These are phyloP conservation scores for Plectosphaerella sp. DNA, from an alignment of 2,329 filamentous ascomycete species.

Conservation along the genomic window DNA sequence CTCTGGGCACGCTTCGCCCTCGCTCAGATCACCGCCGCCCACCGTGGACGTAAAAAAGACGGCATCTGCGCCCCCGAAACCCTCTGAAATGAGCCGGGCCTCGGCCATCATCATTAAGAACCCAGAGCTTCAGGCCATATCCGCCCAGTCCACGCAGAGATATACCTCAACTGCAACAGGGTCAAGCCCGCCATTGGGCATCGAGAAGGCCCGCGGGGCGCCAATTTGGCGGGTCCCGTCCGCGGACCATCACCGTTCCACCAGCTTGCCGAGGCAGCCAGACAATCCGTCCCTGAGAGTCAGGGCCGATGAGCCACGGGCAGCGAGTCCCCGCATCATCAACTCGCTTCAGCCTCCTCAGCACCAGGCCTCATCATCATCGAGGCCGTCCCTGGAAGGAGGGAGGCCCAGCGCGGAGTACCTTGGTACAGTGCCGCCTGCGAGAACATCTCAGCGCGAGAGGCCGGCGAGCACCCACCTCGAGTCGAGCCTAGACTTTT, in stretches of 20 bases:
- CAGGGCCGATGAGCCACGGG: constrained; percentile 19
- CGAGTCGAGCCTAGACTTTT: constrained; percentile 75
- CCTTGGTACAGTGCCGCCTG: constrained; percentile 37
- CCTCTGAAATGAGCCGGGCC: constrained; percentile 51
- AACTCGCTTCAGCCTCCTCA: constrained; percentile 20
- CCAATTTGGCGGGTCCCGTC: constrained; percentile 13
- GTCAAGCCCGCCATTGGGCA: constrained; percentile 55
- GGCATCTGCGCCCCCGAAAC: constrained; percentile 34
- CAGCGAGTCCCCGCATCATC: constrained; percentile 14
- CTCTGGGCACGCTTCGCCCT: neutral
- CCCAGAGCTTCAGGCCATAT: constrained; percentile 56
- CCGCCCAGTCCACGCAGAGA: constrained; percentile 35
- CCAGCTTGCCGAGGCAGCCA: constrained; percentile 20
- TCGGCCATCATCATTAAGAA: constrained; percentile 60
- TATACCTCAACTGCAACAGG: constrained; percentile 69
- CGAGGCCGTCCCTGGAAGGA: constrained; percentile 67
- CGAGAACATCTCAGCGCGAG: constrained; percentile 51
- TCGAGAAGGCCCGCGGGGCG: constrained; percentile 40
- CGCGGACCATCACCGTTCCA: constrained; percentile 18
- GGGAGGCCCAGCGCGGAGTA: constrained; percentile 62
- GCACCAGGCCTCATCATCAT: constrained; percentile 38
- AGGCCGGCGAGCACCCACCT: constrained; percentile 80
- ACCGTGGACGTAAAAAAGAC: constrained; percentile 23
- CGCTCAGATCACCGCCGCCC: constrained; percentile 5
- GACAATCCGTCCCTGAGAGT: constrained; percentile 15